Percentiles rank a stretch among this genome's conserved stretches.
phyloP scores from a whole-genome alignment of 768 basidiomycete genomes.

The Pilatotrama ljubarskyi region DNA sequence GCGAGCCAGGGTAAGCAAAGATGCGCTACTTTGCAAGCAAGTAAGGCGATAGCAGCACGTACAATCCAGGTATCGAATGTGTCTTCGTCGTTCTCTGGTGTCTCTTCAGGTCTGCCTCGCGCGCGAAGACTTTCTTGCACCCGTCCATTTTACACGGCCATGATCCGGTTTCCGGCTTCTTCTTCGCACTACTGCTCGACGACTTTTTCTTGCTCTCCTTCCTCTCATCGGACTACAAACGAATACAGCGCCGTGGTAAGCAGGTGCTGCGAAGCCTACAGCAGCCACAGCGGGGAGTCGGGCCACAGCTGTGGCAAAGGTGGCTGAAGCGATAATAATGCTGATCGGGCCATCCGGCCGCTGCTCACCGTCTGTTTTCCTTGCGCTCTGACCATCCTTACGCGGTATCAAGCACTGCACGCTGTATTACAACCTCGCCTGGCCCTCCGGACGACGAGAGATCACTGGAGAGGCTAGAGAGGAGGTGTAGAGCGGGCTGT shows the following conservation, averaged over 20 bases:
- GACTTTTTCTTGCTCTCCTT: constrained; percentile 41
- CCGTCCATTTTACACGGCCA: constrained; percentile 85
- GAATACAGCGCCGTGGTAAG: constrained; percentile 8
- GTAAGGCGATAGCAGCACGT: constrained; percentile 32
- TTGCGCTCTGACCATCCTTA: constrained; percentile 31
- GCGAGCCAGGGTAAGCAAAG: constrained; percentile 12
- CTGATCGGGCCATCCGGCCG: constrained; percentile 16
- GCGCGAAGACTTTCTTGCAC: constrained; percentile 79
- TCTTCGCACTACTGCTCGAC: constrained; percentile 1
- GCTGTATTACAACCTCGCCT: not conserved
- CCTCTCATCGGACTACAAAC: constrained; percentile 41
- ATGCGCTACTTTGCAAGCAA: not conserved
- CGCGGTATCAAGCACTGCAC: not conserved
- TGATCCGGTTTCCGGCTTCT: constrained; percentile 31
- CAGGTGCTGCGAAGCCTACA: constrained; percentile 3
- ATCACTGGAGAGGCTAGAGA: not conserved
- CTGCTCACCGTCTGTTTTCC: constrained; percentile 37
- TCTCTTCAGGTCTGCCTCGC: constrained; percentile 80
- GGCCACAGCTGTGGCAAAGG: constrained; percentile 24
- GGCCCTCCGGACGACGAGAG: not conserved
- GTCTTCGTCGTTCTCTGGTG: constrained; percentile 80
- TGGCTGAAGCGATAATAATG: constrained; percentile 32
- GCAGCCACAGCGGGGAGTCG: constrained; percentile 27
- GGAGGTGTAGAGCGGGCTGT: constrained; percentile 1
- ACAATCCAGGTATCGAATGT: constrained; percentile 77